Evolutionary conservation across 179 eudicot genomes (phyloP).

Genomic region (Gypsophila paniculata): DNA sequence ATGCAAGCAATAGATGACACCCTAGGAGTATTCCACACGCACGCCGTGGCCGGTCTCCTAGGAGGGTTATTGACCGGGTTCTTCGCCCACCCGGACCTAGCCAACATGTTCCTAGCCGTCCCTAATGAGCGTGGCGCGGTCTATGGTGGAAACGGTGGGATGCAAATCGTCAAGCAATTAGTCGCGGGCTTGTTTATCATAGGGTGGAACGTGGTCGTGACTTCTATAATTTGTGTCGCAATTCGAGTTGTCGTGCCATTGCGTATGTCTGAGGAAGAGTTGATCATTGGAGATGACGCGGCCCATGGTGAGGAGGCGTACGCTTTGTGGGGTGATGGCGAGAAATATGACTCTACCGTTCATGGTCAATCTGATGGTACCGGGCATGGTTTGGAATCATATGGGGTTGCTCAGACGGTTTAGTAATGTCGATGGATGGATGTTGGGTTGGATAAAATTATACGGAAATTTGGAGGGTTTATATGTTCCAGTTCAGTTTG

Average conservation of each 20-base stretch:
- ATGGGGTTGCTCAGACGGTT: conserved; percentile 45
- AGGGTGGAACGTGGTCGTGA: conserved; percentile 48
- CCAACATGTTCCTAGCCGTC: conserved; percentile 35
- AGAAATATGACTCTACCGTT: conserved; percentile 36
- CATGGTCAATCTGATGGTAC: conserved; percentile 34
- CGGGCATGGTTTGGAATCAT: conserved; percentile 8
- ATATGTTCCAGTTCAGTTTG: not conserved
- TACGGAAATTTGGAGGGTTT: not conserved
- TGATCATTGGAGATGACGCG: conserved; percentile 56
- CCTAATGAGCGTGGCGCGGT: conserved; percentile 36
- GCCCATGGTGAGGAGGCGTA: conserved; percentile 71
- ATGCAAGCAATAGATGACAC: conserved; percentile 56
- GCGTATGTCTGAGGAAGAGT: conserved; percentile 51
- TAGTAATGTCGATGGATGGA: not conserved
- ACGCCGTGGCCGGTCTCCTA: conserved; percentile 53
- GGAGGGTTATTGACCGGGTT: conserved; percentile 50
- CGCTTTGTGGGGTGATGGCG: conserved; percentile 68
- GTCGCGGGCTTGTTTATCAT: conserved; percentile 44
- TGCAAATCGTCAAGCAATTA: conserved; percentile 43
- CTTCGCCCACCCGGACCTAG: conserved; percentile 40
- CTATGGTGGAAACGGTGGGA: conserved; percentile 42
- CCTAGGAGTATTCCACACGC: conserved; percentile 63
- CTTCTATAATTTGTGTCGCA: conserved; percentile 42
- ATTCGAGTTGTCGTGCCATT: conserved; percentile 36
- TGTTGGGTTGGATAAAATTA: not conserved